Base-by-base conservation (phyloP, 177 flowering plant genomes). In the Vitis hybrid region DNA sequence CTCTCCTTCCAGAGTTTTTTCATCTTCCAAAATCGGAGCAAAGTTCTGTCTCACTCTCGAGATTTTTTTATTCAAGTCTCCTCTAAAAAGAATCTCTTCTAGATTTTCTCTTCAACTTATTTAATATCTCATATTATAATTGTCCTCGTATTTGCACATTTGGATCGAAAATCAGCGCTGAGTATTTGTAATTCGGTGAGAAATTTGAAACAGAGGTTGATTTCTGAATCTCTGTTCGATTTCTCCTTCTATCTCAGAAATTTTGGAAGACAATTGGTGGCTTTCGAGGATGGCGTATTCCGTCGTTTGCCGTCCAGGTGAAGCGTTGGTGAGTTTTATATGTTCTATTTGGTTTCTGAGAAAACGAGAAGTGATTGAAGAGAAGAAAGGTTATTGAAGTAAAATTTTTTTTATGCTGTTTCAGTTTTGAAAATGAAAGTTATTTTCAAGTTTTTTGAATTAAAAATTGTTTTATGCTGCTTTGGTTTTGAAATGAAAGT, bases 301-400 rank as follows among this genome's bases (percentile, higher is more conserved):
- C 24, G 21, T 20, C 41, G 5, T 62, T 60, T n/a, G 2, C 52
- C 21, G 2, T 54, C 53, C 58, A 50, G 51, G 32, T 11, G 50
- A 11, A 56, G 14, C 27, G 61, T 49, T 14, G 70, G 76, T 73
- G 32, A 68, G 76, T 68, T 13, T 63, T 48, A 6, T 60, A 2
- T n/a, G 8, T 58, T 61, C 51, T 2, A 58, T 30, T 51, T 50
- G 30, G 27, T 60, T 51, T 21, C 48, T 27, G 48, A 61, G 21
- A 27, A 50, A 61, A 35, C 46, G 46, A 35, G 46, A 4, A 11
- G 60, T 10, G 1, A 35, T 5, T 4, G 46, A 35, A 35, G 53
- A 48, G n/a, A 17, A 64, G 32, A 10, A 61, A 60, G 49, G 49
- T 11, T 30, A 32, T 35, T 35, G 8, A 5, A 35, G 46, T 35